Percentiles rank a stretch among this genome's conserved stretches.
phyloP scores from a whole-genome alignment of 495 filamentous ascomycete genomes.

The Aspergillus bridgeri region DNA sequence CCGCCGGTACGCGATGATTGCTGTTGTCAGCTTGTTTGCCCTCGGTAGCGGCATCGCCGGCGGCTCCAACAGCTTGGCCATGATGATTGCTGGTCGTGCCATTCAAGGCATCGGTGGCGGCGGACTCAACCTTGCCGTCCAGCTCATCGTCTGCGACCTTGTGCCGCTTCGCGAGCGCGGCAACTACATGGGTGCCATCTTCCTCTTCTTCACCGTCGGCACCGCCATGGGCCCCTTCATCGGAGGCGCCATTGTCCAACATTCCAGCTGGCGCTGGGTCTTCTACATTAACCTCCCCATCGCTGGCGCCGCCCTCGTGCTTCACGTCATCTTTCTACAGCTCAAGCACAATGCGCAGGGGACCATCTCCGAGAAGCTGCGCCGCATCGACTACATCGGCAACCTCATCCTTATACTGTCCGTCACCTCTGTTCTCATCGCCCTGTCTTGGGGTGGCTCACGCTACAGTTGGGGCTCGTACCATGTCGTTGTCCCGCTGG shows the following conservation, averaged over 20 bases:
- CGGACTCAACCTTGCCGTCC: not conserved
- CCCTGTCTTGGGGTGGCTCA: not conserved
- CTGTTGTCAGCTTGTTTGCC: not conserved
- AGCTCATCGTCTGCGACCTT: not conserved
- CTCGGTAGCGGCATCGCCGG: not conserved
- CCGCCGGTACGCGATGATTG: not conserved
- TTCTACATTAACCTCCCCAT: not conserved
- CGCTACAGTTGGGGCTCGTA: not conserved
- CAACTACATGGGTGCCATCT: not conserved
- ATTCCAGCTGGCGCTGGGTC: not conserved
- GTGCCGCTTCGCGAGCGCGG: not conserved
- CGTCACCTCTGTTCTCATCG: not conserved
- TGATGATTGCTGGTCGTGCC: not conserved
- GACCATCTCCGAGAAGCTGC: too few relatives aligned
- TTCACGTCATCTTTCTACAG: not conserved
- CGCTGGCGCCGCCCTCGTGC: not conserved
- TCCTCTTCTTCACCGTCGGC: not conserved
- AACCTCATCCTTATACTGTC: not conserved
- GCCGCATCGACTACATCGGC: not conserved
- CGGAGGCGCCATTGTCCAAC: not conserved
- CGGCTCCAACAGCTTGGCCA: not conserved
- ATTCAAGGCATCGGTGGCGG: not conserved
- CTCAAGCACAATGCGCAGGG: not conserved
- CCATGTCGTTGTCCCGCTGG: too few relatives aligned
- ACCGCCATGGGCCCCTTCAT: not conserved